A percentile compares a stretch with the other conserved stretches of the same genome.
These are phyloP conservation scores for Epichloe aotearoae DNA, from an alignment of 2,329 filamentous ascomycete species.

Conservation along the genomic window DNA sequence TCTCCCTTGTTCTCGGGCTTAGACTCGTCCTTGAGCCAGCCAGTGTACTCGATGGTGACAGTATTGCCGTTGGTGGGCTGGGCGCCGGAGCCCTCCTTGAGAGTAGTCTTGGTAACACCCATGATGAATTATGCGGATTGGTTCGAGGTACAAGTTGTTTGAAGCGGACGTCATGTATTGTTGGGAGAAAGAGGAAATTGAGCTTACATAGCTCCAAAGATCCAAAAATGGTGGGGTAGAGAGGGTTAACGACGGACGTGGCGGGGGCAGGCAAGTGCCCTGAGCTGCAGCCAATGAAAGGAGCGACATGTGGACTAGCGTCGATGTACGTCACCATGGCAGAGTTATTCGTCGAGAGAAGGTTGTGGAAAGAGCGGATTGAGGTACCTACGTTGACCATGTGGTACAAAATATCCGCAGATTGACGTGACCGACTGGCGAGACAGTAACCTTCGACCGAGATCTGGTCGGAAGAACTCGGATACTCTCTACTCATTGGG, in stretches of 20 bases:
- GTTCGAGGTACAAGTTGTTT: background rate
- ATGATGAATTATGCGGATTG: constrained; percentile 31
- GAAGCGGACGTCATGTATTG: background rate
- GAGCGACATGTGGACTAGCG: background rate
- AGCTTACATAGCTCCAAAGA: background rate
- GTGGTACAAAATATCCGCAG: too few relatives aligned
- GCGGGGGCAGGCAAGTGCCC: background rate
- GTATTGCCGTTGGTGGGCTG: constrained; percentile 53
- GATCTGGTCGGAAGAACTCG: too few relatives aligned
- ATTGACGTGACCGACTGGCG: too few relatives aligned
- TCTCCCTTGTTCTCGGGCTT: constrained; percentile 52
- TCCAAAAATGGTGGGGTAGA: background rate
- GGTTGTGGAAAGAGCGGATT: background rate
- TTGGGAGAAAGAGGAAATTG: background rate
- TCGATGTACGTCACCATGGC: background rate
- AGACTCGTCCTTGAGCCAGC: constrained; percentile 60
- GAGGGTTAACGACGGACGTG: background rate
- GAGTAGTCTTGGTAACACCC: constrained; percentile 59
- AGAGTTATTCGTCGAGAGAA: background rate
- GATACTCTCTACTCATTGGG: too few relatives aligned
- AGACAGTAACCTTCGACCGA: too few relatives aligned
- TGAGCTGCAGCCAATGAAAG: constrained; percentile 1
- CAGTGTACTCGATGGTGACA: constrained; percentile 84
- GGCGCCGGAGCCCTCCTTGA: constrained; percentile 47
- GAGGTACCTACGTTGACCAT: too few relatives aligned